Conservation (phyloP, 768 basidiomycete species). For the Clavulina sp. region DNA sequence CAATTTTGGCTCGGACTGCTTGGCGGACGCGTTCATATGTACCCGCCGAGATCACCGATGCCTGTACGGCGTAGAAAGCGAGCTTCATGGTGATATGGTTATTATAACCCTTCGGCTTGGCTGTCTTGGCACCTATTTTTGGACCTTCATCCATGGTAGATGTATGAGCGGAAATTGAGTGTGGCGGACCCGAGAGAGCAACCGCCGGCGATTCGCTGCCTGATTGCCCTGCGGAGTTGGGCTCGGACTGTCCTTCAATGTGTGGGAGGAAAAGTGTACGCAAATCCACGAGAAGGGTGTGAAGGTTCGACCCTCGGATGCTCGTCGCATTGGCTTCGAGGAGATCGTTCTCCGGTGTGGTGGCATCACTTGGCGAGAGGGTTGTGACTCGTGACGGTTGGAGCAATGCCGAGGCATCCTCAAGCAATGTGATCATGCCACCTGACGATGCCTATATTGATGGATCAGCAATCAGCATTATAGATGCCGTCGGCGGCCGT, state of each 20-base stretch:
- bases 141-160: background rate
- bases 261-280: too few relatives aligned
- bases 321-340: too few relatives aligned
- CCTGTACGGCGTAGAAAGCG: background rate
- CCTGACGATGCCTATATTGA: background rate
- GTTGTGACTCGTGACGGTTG: slow-evolving; percentile 23
- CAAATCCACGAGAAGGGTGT: too few relatives aligned
- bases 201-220: background rate
- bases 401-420: slow-evolving; percentile 37
- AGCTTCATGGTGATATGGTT: background rate
- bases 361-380: too few relatives aligned
- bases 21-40: background rate
- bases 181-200: slow-evolving; percentile 34
- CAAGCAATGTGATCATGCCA: slow-evolving; percentile 26
- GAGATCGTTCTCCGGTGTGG: too few relatives aligned
- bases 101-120: background rate
- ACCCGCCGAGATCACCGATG: background rate
- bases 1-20: background rate
- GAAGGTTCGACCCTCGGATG: too few relatives aligned
- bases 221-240: too few relatives aligned
- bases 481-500: too few relatives aligned
- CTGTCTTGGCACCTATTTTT: background rate
- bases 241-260: too few relatives aligned
- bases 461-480: too few relatives aligned
- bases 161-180: slow-evolving; percentile 21